Evolutionary conservation across 108 stramenopile genomes (phyloP).

Genomic region (Nitzschia sp.): DNA sequence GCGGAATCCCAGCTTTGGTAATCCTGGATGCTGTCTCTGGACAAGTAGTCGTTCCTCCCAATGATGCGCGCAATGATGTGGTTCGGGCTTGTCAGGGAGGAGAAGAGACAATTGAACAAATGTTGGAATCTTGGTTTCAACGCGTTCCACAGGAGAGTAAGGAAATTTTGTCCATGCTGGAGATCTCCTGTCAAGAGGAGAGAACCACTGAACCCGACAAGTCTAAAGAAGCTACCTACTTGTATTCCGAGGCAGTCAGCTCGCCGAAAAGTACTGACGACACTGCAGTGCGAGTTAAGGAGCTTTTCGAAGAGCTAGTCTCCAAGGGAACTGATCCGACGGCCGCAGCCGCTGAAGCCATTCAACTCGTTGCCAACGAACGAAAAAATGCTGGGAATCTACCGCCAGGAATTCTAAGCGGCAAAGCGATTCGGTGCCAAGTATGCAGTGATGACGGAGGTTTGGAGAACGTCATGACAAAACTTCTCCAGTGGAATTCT

Average conservation of each 20-base stretch:
- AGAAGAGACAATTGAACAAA: conserved; percentile 55
- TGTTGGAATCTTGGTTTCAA: conserved; percentile 63
- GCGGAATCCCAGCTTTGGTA: conserved; percentile 76
- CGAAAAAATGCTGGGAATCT: conserved; percentile 2
- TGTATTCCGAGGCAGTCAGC: conserved; percentile 28
- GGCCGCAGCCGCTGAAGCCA: conserved; percentile 53
- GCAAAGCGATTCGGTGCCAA: conserved; percentile 16
- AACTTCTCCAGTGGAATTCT: conserved; percentile 31
- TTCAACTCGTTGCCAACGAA: conserved; percentile 41
- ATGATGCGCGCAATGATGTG: conserved; percentile 59
- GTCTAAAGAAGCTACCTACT: conserved; percentile 6
- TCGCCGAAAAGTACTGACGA: conserved; percentile 16
- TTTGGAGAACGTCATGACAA: conserved; percentile 27
- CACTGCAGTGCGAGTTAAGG: conserved; percentile 45
- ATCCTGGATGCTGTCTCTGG: conserved; percentile 76
- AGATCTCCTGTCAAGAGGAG: conserved; percentile 62
- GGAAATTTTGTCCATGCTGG: conserved; percentile 66
- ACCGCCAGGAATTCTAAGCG: conserved; percentile 15
- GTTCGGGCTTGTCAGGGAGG: conserved; percentile 60
- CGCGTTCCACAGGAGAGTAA: conserved; percentile 56
- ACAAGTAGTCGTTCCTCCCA: conserved; percentile 53
- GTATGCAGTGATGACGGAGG: background rate
- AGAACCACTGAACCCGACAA: conserved; percentile 10
- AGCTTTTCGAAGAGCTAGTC: conserved; percentile 47
- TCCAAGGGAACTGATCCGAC: conserved; percentile 48